Conservation (phyloP, 108 stramenopile genomes). For the Ochromonas danica region DNA sequence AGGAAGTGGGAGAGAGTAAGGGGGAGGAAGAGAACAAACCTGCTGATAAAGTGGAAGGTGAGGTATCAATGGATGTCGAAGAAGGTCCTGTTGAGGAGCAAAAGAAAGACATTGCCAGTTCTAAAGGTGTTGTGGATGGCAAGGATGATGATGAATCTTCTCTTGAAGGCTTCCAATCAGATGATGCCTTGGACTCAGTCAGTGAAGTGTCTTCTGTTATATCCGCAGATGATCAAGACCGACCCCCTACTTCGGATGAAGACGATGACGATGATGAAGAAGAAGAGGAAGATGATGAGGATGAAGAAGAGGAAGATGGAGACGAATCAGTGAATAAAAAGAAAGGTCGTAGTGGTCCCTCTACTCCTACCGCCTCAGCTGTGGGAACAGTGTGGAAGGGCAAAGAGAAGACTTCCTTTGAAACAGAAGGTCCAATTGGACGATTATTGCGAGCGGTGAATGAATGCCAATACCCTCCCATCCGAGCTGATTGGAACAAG, state of each 20-base stretch:
- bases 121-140: not conserved
- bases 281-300: slow-evolving; percentile 22
- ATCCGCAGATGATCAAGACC: too few relatives aligned
- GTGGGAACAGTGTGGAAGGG: not conserved
- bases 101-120: too few relatives aligned
- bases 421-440: slow-evolving; percentile 20
- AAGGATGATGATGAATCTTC: not conserved
- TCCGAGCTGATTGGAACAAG: slow-evolving; percentile 26
- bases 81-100: not conserved
- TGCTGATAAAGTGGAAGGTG: not conserved
- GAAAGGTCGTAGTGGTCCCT: too few relatives aligned
- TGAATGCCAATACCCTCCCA: slow-evolving; percentile 27
- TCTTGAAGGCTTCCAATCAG: not conserved
- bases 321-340: not conserved
- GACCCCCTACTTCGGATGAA: not conserved
- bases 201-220: too few relatives aligned
- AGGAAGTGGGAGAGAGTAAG: not conserved
- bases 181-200: not conserved
- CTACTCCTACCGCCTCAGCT: not conserved
- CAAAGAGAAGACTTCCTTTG: not conserved
- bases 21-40: not conserved
- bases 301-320: slow-evolving; percentile 11
- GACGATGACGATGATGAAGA: not conserved
- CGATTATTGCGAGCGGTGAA: slow-evolving; percentile 31
- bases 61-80: not conserved